Evolutionary conservation across 495 filamentous ascomycete genomes (phyloP), one percentile per base, ranked within the genome.

Genomic region (Trichocladium uniseriatum): DNA sequence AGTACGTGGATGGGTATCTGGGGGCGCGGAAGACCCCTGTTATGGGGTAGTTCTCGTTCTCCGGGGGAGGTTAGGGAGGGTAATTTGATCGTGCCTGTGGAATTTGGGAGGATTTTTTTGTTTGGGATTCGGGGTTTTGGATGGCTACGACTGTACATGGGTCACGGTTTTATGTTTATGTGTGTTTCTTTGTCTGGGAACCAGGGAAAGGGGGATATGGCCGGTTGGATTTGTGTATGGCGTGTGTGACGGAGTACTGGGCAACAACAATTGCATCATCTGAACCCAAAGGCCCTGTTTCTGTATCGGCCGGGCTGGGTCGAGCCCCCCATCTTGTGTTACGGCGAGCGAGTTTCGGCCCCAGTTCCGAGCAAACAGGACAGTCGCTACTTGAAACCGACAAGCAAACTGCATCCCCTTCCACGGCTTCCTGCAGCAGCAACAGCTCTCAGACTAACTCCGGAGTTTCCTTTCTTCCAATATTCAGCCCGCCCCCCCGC

Each of bases 1-100:
- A 63, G 43, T 67, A 74, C 45, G 52, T 45, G 14, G 45, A 49
- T n/a, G 22, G 51, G 42, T 62, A 62, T 18, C 18, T 31, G 8
- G 45, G 41, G 8, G 65, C 57, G 22, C 47, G 54, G 49, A 56
- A 60, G 38, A 55, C 56, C 18, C 59, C 56, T 14, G 48, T 49
- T 45, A 16, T 36, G 18, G 13, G 40, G 22, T 21, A 18, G 29
- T n/a, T n/a, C n/a, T n/a, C n/a, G n/a, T n/a, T n/a, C n/a, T n/a
- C 8, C 20, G 18, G 13, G 11, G 19, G 31, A 2, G 13, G 31
- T 11, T 5, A 29, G 27, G 27, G 27, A 5, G 27, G 27, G 27
- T 29, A 29, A 29, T 29, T 29, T 10, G 10, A 10, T 5, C 27
- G 5, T 42, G 41, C 14, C 9, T 44, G 31, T 36, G 32, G 31